These are phyloP conservation scores for Aspergillus wentii DNA, from an alignment of 495 filamentous ascomycete genomes.

Conservation along the genomic window DNA sequence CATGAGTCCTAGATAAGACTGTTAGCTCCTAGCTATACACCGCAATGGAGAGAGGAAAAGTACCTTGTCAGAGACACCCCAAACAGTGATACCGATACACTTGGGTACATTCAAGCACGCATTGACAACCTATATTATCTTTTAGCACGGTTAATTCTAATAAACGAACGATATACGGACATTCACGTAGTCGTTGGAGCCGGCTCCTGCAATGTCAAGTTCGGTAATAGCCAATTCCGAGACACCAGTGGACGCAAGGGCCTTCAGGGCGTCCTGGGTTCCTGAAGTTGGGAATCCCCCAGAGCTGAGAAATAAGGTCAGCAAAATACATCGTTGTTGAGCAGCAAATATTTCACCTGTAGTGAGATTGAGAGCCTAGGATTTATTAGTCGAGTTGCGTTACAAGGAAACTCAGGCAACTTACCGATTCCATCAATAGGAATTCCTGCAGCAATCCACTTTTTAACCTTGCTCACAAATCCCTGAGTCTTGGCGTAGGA, in stretches of 20 bases:
- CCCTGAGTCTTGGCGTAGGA: constrained; percentile 53
- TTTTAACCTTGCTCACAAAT: constrained; percentile 59
- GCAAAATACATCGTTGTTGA: background rate
- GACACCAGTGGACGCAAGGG: constrained; percentile 49
- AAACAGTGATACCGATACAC: constrained; percentile 72
- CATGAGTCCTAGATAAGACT: constrained; percentile 49
- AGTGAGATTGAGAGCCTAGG: constrained; percentile 56
- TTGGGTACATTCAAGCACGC: constrained; percentile 59
- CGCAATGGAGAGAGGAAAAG: constrained; percentile 7
- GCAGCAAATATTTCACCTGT: constrained; percentile 20
- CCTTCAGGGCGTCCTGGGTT: constrained; percentile 42
- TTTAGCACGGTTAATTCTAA: constrained; percentile 2
- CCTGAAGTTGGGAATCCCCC: constrained; percentile 8
- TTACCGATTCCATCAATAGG: constrained; percentile 69
- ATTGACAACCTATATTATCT: constrained; percentile 45
- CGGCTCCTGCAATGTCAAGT: constrained; percentile 58
- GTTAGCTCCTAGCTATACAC: constrained; percentile 2
- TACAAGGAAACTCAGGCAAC: background rate
- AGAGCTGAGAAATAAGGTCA: constrained; percentile 1
- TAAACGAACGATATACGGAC: constrained; percentile 9
- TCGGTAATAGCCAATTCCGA: constrained; percentile 60
- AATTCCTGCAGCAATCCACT: constrained; percentile 59
- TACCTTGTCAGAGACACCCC: constrained; percentile 66
- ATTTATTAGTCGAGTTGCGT: constrained; percentile 3
- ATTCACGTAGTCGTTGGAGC: constrained; percentile 55